Evolutionary conservation across 2,329 filamentous ascomycete genomes (phyloP), one percentile per base, ranked within the genome.

Genomic region (Colletotrichum sp.): DNA sequence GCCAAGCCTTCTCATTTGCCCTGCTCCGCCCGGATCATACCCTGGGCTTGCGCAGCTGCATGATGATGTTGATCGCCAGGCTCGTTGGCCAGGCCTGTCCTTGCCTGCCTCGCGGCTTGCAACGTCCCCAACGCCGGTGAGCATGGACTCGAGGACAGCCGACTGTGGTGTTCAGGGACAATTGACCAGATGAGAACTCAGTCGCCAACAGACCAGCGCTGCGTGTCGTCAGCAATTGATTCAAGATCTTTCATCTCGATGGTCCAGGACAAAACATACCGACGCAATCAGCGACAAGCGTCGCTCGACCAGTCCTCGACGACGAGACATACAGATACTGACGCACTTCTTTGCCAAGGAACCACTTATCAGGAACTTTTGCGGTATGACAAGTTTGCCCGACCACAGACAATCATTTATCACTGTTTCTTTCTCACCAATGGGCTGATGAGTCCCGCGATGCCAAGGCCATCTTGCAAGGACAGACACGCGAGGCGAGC

Each of bases 381-480:
- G 55, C 61, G 6, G 57, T 43, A 48, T 13, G n/a, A 34, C 28
- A 15, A 52, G 66, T 63, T 64, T 63, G 66, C 55, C 12, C 39
- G 13, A 48, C 32, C 32, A 36, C 34, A 28, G 18, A 21, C 15
- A 57, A 21, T 18, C 8, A 6, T 30, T 32, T 59, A 16, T 39
- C 57, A n/a, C 24, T 13, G 55, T 28, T 71, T 32, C 32, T 71
- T 64, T 21, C 34, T 64, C 12, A 48, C 48, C 32, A 28, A 30
- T 71, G 67, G 32, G 16, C 34, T 43, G 36, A 39, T 18, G 21
- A 52, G 5, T 61, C 24, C n/a, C 12, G 59, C 43, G 65, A 21
- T 66, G 68, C 59, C 39, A 52, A 71, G 28, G 34, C 48, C n/a
- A n/a, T 66, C 60, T 74, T 72, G 67, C 43, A 61, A 70, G 36